A percentile compares a stretch with the other conserved stretches of the same genome.
phyloP scores from a whole-genome alignment of 768 basidiomycete species.

The Polyporus arcularius region DNA sequence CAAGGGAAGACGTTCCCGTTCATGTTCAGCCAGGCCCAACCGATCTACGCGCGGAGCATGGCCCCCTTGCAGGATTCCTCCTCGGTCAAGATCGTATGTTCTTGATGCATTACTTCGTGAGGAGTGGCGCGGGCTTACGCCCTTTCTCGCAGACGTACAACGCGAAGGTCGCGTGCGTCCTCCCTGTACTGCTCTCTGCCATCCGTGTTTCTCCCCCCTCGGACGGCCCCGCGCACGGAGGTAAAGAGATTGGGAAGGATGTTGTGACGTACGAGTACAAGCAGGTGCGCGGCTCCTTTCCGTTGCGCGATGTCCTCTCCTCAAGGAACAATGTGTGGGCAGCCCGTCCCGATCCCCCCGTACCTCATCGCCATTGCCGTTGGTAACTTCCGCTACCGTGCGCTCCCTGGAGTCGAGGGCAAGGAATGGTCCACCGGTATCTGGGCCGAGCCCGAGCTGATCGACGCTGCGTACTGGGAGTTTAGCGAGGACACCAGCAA shows the following conservation, averaged over 20 bases:
- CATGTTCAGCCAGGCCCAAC: neutral
- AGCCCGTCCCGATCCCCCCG: slow-evolving; percentile 86
- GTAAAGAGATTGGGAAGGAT: slow-evolving; percentile 75
- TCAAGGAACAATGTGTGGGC: neutral
- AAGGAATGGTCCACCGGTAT: slow-evolving; percentile 82
- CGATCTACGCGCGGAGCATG: slow-evolving; percentile 67
- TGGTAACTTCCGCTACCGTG: slow-evolving; percentile 76
- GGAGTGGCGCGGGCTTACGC: neutral
- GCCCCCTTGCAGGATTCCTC: slow-evolving; percentile 88
- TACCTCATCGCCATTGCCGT: slow-evolving; percentile 93
- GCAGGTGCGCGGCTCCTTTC: slow-evolving; percentile 50
- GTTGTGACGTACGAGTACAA: slow-evolving; percentile 72
- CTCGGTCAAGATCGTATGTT: slow-evolving; percentile 76
- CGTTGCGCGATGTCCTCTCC: neutral
- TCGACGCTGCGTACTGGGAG: slow-evolving; percentile 82
- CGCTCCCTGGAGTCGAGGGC: slow-evolving; percentile 60
- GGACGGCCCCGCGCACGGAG: slow-evolving; percentile 69
- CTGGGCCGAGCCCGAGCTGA: slow-evolving; percentile 87
- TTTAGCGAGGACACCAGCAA: slow-evolving; percentile 84
- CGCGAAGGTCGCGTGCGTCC: slow-evolving; percentile 73
- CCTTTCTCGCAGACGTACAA: slow-evolving; percentile 63
- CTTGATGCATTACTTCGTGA: neutral
- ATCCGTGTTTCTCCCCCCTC: slow-evolving; percentile 75
- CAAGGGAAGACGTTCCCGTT: slow-evolving; percentile 55
- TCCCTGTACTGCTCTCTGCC: slow-evolving; percentile 87